These are phyloP conservation scores for Iris pallida DNA, from an alignment of 116 monocot species.

Conservation along the genomic window DNA sequence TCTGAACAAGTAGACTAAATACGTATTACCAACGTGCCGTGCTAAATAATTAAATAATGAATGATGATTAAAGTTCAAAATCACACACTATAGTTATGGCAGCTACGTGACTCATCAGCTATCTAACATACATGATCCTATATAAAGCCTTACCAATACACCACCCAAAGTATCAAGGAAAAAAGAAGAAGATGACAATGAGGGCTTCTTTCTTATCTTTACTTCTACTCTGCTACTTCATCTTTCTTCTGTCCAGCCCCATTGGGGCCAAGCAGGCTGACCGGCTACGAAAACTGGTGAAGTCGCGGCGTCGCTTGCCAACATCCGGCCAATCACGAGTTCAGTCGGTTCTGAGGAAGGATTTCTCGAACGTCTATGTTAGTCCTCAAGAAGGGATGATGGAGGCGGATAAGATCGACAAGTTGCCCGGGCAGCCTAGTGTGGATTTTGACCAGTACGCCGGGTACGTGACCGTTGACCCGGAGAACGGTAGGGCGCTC, in stretches of 20 bases:
- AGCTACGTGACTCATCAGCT: too few species aligned
- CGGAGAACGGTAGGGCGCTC: slow-evolving; percentile 14
- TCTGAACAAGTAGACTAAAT: too few species aligned
- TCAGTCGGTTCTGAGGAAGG: not conserved
- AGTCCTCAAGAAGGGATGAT: slow-evolving; percentile 13
- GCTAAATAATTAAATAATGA: too few species aligned
- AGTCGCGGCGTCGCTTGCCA: not conserved
- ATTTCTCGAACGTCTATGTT: not conserved
- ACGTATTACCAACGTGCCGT: too few species aligned
- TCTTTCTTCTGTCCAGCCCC: not conserved
- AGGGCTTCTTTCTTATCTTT: slow-evolving; percentile 5
- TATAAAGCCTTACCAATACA: not conserved
- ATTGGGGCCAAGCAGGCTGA: slow-evolving; percentile 9
- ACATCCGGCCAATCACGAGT: too few species aligned
- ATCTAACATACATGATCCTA: too few species aligned
- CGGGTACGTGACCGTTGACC: slow-evolving; percentile 29
- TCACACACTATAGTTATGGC: too few species aligned
- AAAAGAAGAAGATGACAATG: not conserved
- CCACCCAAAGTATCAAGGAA: not conserved
- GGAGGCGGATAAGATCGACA: slow-evolving; percentile 26
- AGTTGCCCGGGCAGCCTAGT: slow-evolving; percentile 29
- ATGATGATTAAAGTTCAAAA: too few species aligned
- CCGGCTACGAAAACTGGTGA: not conserved
- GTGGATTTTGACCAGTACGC: slow-evolving; percentile 29
- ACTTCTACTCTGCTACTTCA: not conserved